A percentile compares a stretch with the other conserved stretches of the same genome.
These are phyloP conservation scores for Abelmoschus esculentus DNA, from an alignment of 345 rosid species.

Conservation along the genomic window DNA sequence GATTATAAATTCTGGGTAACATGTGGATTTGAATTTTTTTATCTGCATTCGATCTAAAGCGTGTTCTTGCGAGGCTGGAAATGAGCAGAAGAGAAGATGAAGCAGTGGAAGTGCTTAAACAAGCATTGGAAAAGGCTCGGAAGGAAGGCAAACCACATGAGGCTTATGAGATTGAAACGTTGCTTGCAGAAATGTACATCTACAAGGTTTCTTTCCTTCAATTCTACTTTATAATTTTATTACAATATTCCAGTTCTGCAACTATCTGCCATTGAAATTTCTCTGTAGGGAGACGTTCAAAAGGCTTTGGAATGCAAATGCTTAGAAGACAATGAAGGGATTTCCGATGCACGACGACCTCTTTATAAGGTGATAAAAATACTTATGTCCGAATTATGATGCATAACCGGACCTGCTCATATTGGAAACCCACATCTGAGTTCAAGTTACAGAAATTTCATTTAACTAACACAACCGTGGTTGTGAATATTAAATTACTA, in stretches of 20 bases:
- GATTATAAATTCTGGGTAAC: background rate
- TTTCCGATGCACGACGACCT: slow-evolving; percentile 45
- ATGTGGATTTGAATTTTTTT: background rate
- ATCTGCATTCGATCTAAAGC: slow-evolving; percentile 4
- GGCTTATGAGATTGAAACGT: slow-evolving; percentile 51
- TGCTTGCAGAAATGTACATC: slow-evolving; percentile 53
- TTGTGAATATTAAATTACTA: background rate
- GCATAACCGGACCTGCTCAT: too few species aligned
- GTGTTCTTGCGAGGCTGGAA: slow-evolving; percentile 34
- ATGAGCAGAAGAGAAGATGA: slow-evolving; percentile 48
- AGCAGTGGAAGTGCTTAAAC: slow-evolving; percentile 26
- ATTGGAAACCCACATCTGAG: too few species aligned
- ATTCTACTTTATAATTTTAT: background rate
- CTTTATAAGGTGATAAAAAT: slow-evolving; percentile 32
- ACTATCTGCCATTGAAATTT: too few species aligned
- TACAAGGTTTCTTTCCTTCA: slow-evolving; percentile 38
- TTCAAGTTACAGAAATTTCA: too few species aligned
- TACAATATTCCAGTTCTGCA: too few species aligned
- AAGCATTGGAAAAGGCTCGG: slow-evolving; percentile 23
- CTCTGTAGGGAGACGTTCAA: slow-evolving; percentile 31
- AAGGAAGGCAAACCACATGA: slow-evolving; percentile 26
- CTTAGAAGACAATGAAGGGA: slow-evolving; percentile 12
- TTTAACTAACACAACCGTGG: too few species aligned
- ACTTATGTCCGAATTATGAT: background rate
- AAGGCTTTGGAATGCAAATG: slow-evolving; percentile 40